Evolutionary conservation across 2,329 filamentous ascomycete genomes (phyloP).

Genomic region (Fusarium sublunatum): DNA sequence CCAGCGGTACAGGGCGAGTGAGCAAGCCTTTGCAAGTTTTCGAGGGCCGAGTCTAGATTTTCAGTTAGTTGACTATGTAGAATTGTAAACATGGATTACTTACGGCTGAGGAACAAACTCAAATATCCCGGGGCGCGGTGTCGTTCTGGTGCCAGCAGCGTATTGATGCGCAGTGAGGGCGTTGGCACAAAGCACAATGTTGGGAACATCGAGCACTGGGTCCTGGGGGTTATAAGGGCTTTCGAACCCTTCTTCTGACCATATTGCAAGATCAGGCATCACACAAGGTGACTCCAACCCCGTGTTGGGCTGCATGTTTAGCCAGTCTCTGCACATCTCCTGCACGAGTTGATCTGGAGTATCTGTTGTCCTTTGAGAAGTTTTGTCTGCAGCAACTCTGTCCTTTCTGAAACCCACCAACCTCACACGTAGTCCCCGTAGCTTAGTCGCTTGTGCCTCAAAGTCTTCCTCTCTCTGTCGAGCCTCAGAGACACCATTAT

Average conservation of each 20-base stretch:
- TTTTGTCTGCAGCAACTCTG: background rate
- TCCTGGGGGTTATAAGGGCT: background rate
- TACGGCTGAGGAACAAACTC: slow-evolving; percentile 56
- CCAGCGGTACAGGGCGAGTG: slow-evolving; percentile 46
- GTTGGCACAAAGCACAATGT: slow-evolving; percentile 51
- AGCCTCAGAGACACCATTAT: background rate
- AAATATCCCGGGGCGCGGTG: slow-evolving; percentile 41
- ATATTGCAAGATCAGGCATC: slow-evolving; percentile 47
- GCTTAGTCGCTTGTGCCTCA: slow-evolving; percentile 41
- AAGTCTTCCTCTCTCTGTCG: slow-evolving; percentile 45
- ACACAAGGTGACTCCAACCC: slow-evolving; percentile 5
- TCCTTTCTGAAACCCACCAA: slow-evolving; percentile 12
- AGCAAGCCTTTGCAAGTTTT: slow-evolving; percentile 52
- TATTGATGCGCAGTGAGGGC: slow-evolving; percentile 48
- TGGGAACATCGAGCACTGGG: slow-evolving; percentile 24
- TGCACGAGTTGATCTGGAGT: slow-evolving; percentile 17
- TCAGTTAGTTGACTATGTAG: background rate
- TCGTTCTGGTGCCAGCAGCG: slow-evolving; percentile 32
- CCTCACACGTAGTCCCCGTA: slow-evolving; percentile 48
- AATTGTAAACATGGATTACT: slow-evolving; percentile 9
- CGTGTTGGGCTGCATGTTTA: slow-evolving; percentile 37
- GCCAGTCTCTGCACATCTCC: slow-evolving; percentile 20
- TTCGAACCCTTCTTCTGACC: slow-evolving; percentile 30
- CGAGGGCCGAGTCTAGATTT: slow-evolving; percentile 50
- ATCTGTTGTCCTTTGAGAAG: background rate